A percentile compares a stretch with the other conserved stretches of the same genome.
Conservation (phyloP, 2,329 filamentous ascomycete genomes). For the Ophiosphaerella herpotricha region DNA sequence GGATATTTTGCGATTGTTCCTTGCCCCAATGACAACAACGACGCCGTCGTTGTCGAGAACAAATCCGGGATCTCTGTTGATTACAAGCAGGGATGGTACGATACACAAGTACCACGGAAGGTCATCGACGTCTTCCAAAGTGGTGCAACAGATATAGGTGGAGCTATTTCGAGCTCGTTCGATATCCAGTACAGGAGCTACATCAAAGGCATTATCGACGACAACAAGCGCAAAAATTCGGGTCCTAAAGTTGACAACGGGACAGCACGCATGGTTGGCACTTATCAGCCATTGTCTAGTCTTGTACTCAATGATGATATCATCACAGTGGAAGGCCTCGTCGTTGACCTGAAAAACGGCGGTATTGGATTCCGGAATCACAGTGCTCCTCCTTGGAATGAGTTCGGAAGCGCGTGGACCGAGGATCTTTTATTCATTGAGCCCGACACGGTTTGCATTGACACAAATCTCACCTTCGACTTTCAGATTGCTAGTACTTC, state of each 20-base stretch:
- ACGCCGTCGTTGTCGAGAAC: no score
- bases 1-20: no score
- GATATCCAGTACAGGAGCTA: constrained; percentile 49
- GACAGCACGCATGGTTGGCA: constrained; percentile 33
- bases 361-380: constrained; percentile 55
- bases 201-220: background rate
- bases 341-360: constrained; percentile 50
- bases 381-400: constrained; percentile 41
- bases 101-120: constrained; percentile 41
- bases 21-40: no score
- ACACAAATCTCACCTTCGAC: constrained; percentile 52
- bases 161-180: constrained; percentile 50
- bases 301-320: constrained; percentile 42
- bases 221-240: background rate
- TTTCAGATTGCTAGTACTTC: constrained; percentile 23
- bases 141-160: constrained; percentile 30
- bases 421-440: constrained; percentile 57
- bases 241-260: constrained; percentile 35
- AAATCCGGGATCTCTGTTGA: no score
- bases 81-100: constrained; percentile 19
- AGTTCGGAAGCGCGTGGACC: constrained; percentile 49
- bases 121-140: constrained; percentile 47
- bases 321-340: constrained; percentile 49
- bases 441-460: constrained; percentile 52
- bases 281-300: constrained; percentile 35